These are phyloP conservation scores for Elsinoe batatas DNA, from an alignment of 2,329 filamentous ascomycete species.

Conservation along the genomic window DNA sequence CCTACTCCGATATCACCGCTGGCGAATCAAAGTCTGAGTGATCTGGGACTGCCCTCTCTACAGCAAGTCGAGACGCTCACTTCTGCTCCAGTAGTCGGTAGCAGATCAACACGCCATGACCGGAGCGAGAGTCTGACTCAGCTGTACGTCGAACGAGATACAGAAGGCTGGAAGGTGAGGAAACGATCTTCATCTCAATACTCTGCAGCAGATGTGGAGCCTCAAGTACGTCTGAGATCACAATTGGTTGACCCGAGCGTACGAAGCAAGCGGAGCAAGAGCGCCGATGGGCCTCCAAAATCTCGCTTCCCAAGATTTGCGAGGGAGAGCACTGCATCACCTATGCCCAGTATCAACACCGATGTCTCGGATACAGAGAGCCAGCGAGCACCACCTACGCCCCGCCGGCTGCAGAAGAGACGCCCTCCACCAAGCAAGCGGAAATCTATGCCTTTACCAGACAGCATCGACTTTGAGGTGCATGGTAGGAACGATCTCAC, in stretches of 20 bases:
- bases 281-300: background rate
- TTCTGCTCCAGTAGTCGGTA: background rate
- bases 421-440: background rate
- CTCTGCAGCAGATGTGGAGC: background rate
- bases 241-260: background rate
- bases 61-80: background rate
- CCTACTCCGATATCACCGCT: background rate
- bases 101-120: background rate
- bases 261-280: constrained; percentile 5
- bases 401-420: constrained; percentile 2
- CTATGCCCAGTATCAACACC: background rate
- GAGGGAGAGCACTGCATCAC: background rate
- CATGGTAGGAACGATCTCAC: constrained; percentile 2
- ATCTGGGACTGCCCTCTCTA: background rate
- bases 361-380: background rate
- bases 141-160: background rate
- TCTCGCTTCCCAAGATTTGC: background rate
- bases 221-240: background rate
- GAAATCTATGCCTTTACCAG: constrained; percentile 2
- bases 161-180: background rate
- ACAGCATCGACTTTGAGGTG: background rate
- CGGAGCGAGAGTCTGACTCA: background rate
- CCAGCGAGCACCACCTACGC: background rate
- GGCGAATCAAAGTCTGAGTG: background rate
- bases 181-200: constrained; percentile 2